phyloP scores from a whole-genome alignment of 805 yeast genomes.

The Citeromyces matritensis region DNA sequence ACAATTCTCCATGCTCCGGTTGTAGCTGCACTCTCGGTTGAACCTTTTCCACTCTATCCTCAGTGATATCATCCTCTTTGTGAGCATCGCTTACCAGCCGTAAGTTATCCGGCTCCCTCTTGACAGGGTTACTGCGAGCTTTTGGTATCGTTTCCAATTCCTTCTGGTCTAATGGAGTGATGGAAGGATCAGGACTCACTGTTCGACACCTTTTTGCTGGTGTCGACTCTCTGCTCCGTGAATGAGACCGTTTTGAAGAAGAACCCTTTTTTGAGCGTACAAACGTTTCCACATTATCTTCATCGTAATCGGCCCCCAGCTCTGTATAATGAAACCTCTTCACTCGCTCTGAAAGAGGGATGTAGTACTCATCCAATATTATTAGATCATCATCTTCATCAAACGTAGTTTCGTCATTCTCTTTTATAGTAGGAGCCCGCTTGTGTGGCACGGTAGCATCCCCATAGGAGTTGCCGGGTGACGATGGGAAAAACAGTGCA shows the following conservation, averaged over 20 bases:
- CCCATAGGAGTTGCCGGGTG: too few relatives aligned
- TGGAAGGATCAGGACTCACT: neutral
- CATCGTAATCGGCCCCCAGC: constrained; percentile 1
- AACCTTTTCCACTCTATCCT: too few relatives aligned
- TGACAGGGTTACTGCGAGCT: neutral
- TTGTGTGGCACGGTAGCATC: too few relatives aligned
- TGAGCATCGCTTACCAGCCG: too few relatives aligned
- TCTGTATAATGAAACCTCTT: neutral
- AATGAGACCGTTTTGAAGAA: neutral
- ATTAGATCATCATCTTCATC: constrained; percentile 2
- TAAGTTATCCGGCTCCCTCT: neutral
- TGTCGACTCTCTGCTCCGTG: neutral
- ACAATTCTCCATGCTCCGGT: too few relatives aligned
- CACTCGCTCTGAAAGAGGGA: constrained; percentile 1
- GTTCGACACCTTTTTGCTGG: neutral
- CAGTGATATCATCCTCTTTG: too few relatives aligned
- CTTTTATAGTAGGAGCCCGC: too few relatives aligned
- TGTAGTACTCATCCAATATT: constrained; percentile 1
- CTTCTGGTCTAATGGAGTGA: neutral
- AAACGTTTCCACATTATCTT: constrained; percentile 1
- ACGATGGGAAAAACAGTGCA: too few relatives aligned
- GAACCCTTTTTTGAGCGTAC: neutral
- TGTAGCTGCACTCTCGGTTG: too few relatives aligned
- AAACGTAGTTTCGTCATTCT: neutral
- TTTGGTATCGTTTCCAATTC: neutral